These are phyloP conservation scores for Seiridium cupressi DNA, from an alignment of 2,329 filamentous ascomycete genomes.

Conservation along the genomic window DNA sequence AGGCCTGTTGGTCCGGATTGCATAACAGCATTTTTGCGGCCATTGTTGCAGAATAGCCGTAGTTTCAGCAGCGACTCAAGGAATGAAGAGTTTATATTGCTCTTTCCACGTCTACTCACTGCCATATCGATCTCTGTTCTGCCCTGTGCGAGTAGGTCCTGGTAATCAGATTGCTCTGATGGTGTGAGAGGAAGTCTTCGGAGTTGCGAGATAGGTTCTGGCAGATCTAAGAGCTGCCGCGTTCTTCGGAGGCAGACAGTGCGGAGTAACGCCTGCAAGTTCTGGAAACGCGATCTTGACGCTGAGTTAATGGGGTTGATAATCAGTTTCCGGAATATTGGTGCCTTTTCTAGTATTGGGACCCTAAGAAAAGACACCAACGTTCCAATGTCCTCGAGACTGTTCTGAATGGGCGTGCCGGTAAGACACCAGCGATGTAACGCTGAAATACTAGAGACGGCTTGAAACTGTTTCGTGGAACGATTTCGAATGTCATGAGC, in stretches of 20 bases:
- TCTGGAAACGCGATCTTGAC: background rate
- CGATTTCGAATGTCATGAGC: background rate
- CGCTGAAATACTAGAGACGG: background rate
- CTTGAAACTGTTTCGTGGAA: background rate
- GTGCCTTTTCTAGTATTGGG: background rate
- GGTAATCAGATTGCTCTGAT: background rate
- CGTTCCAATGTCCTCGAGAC: constrained; percentile 3
- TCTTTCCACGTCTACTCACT: background rate
- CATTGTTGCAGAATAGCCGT: background rate
- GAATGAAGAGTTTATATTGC: background rate
- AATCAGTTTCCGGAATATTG: background rate
- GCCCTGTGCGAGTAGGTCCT: background rate
- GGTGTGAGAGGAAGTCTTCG: background rate
- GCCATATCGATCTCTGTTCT: background rate
- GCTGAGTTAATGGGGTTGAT: background rate
- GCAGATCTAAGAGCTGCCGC: background rate
- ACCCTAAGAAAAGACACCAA: background rate
- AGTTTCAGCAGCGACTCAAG: background rate
- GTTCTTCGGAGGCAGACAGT: background rate
- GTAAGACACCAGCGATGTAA: constrained; percentile 2
- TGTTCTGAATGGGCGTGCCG: constrained; percentile 8
- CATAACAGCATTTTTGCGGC: background rate
- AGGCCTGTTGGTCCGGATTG: background rate
- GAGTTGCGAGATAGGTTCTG: background rate
- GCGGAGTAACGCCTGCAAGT: background rate